Base-by-base conservation (phyloP, 805 yeast species). In the Zygoascus ofunaensis region DNA sequence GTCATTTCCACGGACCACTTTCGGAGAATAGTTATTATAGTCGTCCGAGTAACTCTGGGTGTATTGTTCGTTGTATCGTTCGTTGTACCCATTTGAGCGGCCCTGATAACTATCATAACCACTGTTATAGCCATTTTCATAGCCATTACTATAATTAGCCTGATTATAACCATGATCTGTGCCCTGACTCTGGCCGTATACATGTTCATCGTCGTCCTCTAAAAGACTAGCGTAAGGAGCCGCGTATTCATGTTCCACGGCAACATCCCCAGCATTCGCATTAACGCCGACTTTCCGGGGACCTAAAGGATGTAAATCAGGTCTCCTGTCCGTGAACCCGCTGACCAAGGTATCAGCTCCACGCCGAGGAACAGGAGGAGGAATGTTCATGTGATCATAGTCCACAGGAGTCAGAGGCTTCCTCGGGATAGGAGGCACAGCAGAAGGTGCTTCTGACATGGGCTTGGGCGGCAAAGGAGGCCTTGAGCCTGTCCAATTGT, bases 391-490 rank as follows among this genome's bases (percentile, higher is more conserved):
- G 12, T 8, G 30, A 14, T 34, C 21, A 26, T 17, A 14, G n/a
- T 36, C 24, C 8, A 14, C n/a, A 19, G 20, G 5, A 12, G 12
- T 26, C 12, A 22, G 21, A 18, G 43, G 41, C 46, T 50, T 51
- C 4, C 41, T 39, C 22, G 42, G 41, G 14, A 47, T 53, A 28
- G 46, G 36, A n/a, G 55, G 45, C 10, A 39, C 34, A n/a, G 42
- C 24, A 14, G 19, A 22, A 30, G 45, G 37, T 17, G 40, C 39
- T 21, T 46, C 51, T 5, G 46, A 42, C 2, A 54, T 54, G 8
- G 55, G 55, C 32, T 52, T 52, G 18, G 55, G 55, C 23, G 55
- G 55, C 34, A 52, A 38, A 7, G 54, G 54, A 8, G 55, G 55
- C 12, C 48, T 41, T 22, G 24, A 42, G 39, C 22, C 38, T 33